Base-by-base conservation (phyloP, 768 basidiomycete species). In the Coprinellus aureogranulatus region DNA sequence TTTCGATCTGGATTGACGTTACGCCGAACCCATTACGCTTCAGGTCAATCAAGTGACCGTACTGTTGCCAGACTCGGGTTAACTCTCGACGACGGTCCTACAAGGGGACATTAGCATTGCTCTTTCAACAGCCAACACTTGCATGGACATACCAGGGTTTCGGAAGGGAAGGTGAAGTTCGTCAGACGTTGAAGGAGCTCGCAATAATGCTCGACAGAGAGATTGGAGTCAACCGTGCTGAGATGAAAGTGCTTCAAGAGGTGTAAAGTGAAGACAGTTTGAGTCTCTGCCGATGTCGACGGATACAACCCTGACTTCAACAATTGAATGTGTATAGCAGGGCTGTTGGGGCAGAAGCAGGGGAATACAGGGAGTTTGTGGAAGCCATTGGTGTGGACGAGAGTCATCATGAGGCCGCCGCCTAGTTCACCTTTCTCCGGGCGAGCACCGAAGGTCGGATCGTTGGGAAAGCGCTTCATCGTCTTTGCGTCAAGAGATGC, bases 1-100 rank as follows among this genome's bases (percentile, higher is more conserved):
- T 6, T 53, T 22, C 4, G 5, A 26, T 1, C 22, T n/a, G 34
- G 34, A 34, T 34, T 6, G 8, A 6, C 2, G 46, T 54, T n/a
- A 55, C 58, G 1, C 62, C 65, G 55, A 45, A 64, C 20, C 67
- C 67, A 47, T 3, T 34, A 55, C 58, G 58, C 25, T 58, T 60
- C 41, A 52, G 26, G 16, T 61, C 53, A 25, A 62, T 64, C 28
- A 65, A 31, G 37, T 3, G 62, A 42, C 1, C 14, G 22, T 3
- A 27, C 48, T 28, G 26, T 28, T 27, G 26, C 26, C 28, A 40
- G 28, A 42, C 5, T 20, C 31, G n/a, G 20, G n/a, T 37, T 16
- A 53, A n/a, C 18, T 42, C 11, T 10, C 45, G 4, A 28, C 40
- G 14, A 5, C 16, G 41, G 4, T 44, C 41, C 41, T 44, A n/a